Conservation (phyloP, 495 filamentous ascomycete species). For the Pseudevernia furfuracea region DNA sequence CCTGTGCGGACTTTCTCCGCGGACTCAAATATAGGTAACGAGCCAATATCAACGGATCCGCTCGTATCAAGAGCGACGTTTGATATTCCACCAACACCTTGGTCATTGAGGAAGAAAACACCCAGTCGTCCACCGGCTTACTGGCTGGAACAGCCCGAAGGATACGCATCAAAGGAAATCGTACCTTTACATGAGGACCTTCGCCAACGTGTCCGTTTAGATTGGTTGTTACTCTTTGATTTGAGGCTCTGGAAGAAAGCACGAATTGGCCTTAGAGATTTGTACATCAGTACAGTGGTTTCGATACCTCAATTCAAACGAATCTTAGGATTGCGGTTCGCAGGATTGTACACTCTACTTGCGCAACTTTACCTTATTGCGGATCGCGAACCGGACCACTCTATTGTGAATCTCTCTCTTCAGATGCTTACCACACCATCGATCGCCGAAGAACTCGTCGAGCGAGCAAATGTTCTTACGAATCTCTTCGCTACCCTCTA, state of each 20-base stretch:
- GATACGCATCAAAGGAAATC: slow-evolving; percentile 42
- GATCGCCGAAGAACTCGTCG: slow-evolving; percentile 88
- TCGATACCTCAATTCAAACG: slow-evolving; percentile 93
- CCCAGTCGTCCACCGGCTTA: slow-evolving; percentile 55
- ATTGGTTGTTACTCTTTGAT: slow-evolving; percentile 96
- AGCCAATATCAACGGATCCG: slow-evolving; percentile 49
- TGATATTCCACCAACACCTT: slow-evolving; percentile 51
- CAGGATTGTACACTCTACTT: slow-evolving; percentile 85
- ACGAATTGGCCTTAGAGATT: slow-evolving; percentile 77
- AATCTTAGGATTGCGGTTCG: slow-evolving; percentile 85
- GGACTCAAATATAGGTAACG: slow-evolving; percentile 49
- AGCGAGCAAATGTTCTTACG: slow-evolving; percentile 92
- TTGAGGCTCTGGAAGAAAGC: slow-evolving; percentile 93
- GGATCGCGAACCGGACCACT: slow-evolving; percentile 93
- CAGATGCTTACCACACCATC: slow-evolving; percentile 96
- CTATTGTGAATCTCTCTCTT: slow-evolving; percentile 91
- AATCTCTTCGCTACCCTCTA: slow-evolving; percentile 94
- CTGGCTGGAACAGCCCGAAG: slow-evolving; percentile 75
- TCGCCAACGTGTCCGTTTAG: slow-evolving; percentile 77
- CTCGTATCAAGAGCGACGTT: slow-evolving; percentile 47
- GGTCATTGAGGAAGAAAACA: slow-evolving; percentile 22
- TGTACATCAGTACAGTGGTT: slow-evolving; percentile 94
- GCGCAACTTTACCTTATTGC: slow-evolving; percentile 94
- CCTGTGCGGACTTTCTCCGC: slow-evolving; percentile 47
- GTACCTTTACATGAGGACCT: slow-evolving; percentile 74